Evolutionary conservation across 2,329 filamentous ascomycete genomes (phyloP).

Genomic region (Ciborinia camelliae): DNA sequence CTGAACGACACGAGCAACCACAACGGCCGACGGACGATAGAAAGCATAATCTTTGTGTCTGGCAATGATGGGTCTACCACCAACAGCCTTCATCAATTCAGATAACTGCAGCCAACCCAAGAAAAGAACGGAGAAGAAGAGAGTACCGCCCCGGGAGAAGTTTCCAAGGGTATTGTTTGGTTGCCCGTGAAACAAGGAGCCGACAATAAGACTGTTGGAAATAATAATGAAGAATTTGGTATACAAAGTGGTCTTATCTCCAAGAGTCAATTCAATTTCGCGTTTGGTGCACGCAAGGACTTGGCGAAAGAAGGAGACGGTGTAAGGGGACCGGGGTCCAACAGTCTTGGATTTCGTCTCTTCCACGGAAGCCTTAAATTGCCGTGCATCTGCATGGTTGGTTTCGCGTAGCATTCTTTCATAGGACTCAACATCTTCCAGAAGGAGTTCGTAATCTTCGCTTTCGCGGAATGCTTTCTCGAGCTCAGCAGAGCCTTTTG

Average conservation of each 20-base stretch:
- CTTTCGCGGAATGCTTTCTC: conserved; percentile 65
- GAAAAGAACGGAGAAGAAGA: conserved; percentile 67
- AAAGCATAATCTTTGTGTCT: conserved; percentile 67
- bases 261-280: conserved; percentile 75
- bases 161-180: conserved; percentile 56
- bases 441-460: conserved; percentile 55
- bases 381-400: conserved; percentile 56
- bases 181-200: conserved; percentile 73
- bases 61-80: conserved; percentile 65
- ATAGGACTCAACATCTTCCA: conserved; percentile 59
- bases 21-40: conserved; percentile 65
- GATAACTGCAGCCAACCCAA: conserved; percentile 70
- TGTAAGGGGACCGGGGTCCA: conserved; percentile 69
- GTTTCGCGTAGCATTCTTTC: conserved; percentile 55
- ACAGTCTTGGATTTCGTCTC: conserved; percentile 67
- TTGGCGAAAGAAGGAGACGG: conserved; percentile 69
- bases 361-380: conserved; percentile 63
- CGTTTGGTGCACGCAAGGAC: conserved; percentile 65
- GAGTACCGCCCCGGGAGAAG: conserved; percentile 59
- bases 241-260: conserved; percentile 70
- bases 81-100: conserved; percentile 74
- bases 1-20: conserved; percentile 59
- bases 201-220: conserved; percentile 70
- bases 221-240: conserved; percentile 80
- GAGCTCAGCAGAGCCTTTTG: conserved; percentile 60